Percentiles rank a stretch among this genome's conserved stretches.
These are phyloP conservation scores for Aspergillus hancockii DNA, from an alignment of 495 filamentous ascomycete species.

Conservation along the genomic window DNA sequence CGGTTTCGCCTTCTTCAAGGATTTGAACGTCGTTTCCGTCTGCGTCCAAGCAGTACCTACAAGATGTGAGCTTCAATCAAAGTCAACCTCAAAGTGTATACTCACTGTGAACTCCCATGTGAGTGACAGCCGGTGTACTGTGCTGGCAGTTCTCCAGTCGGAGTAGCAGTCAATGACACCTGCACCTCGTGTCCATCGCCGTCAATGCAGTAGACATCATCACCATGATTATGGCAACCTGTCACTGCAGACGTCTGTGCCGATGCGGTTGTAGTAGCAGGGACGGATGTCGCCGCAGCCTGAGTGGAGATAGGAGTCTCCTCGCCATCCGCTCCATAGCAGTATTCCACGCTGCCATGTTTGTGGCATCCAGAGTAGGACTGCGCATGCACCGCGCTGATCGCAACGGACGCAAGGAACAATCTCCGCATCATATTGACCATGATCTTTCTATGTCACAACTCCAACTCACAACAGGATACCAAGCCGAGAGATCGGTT, in stretches of 20 bases:
- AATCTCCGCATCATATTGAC: background rate
- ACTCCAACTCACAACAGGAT: background rate
- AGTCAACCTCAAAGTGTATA: background rate
- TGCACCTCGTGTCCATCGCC: slow-evolving; percentile 42
- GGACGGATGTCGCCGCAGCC: slow-evolving; percentile 2
- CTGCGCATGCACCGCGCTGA: slow-evolving; percentile 7
- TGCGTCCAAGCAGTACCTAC: slow-evolving; percentile 48
- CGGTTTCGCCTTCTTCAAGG: slow-evolving; percentile 28
- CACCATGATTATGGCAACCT: slow-evolving; percentile 40
- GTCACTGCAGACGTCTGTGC: slow-evolving; percentile 35
- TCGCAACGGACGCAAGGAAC: background rate
- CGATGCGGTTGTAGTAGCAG: slow-evolving; percentile 19
- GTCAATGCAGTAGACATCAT: slow-evolving; percentile 42
- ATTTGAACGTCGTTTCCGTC: slow-evolving; percentile 51
- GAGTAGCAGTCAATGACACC: slow-evolving; percentile 39
- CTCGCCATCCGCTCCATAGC: slow-evolving; percentile 24
- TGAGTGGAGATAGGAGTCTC: slow-evolving; percentile 29
- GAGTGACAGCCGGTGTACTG: slow-evolving; percentile 54
- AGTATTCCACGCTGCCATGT: slow-evolving; percentile 24
- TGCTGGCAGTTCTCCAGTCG: slow-evolving; percentile 43
- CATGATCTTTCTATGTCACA: background rate
- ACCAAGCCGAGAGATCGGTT: background rate
- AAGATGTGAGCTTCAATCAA: background rate
- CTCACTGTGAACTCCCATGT: slow-evolving; percentile 49
- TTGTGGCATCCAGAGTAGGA: slow-evolving; percentile 14